Evolutionary conservation across 352 stramenopile species (phyloP), one percentile per base, ranked within the genome.

Genomic region (Blastocystis sp.): DNA sequence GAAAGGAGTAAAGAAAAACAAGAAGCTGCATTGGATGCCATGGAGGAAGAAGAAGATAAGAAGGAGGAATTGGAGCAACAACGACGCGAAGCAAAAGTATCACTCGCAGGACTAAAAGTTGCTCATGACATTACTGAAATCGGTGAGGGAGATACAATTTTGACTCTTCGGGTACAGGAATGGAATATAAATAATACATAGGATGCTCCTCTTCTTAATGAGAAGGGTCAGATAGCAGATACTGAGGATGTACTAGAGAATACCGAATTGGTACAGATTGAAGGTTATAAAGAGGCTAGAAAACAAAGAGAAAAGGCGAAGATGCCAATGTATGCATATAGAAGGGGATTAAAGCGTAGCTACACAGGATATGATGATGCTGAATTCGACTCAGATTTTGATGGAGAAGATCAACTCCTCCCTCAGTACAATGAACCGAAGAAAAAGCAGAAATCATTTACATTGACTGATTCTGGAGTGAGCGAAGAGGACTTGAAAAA

Each of bases 71-170:
- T 24, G 9, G 35, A 37, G 27, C 15, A 35, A 22, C 27, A 58
- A 9, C 17, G 42, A 37, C 57, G 37, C 19, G 73, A 69, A 42
- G 51, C 53, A 42, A n/a, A 64, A 4, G 53, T 53, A 4, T 66
- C 73, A 24, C 53, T 84, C 11, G 73, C 51, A 22, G 73, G 73
- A 19, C 57, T 84, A 11, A 84, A 84, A 27, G 82, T 90, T 13
- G 70, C 66, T 37, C 89, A 91, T 77, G 82, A 90, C 37, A 27
- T 75, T 24, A 66, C n/a, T 1, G 82, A 89, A 19, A 57, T 91
- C 17, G 62, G 27, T 17, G 89, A 89, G 44, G 84, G 84, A 24
- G 82, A 90, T 22, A 81, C 51, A 13, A 44, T 90, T 1, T 19
- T 91, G 57, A 89, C 60, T 13, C 78, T 89, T 11, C 78, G 66